Evolutionary conservation across 345 rosid species (phyloP).

Genomic region (Boechera retrofracta): DNA sequence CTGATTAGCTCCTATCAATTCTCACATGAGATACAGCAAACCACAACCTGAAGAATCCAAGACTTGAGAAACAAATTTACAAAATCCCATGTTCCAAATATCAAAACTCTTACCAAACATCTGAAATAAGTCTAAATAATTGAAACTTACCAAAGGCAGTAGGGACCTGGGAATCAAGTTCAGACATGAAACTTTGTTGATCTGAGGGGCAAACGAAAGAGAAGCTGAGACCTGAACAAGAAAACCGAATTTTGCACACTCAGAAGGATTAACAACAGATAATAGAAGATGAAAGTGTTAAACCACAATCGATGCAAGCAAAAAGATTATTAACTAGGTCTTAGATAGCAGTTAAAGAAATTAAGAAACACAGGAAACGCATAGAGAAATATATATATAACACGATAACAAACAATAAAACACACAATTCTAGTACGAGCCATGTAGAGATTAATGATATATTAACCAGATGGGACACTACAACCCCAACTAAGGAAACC

Average conservation of each 20-base stretch:
- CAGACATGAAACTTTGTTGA: slow-evolving; percentile 67
- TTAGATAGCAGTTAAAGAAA: not conserved
- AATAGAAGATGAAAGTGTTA: not conserved
- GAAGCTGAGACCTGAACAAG: slow-evolving; percentile 40
- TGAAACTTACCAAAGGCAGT: slow-evolving; percentile 56
- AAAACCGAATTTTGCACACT: slow-evolving; percentile 13
- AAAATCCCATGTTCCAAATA: not conserved
- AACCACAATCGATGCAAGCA: not conserved
- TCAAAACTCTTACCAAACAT: slow-evolving; percentile 1
- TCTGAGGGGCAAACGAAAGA: slow-evolving; percentile 32
- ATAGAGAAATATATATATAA: not conserved
- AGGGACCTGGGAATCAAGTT: slow-evolving; percentile 59
- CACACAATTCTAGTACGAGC: slow-evolving; percentile 1
- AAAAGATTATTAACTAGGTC: not conserved
- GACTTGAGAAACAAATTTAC: not conserved
- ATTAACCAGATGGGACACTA: not conserved
- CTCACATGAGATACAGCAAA: not conserved
- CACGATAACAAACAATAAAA: not conserved
- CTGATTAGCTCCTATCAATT: slow-evolving; percentile 15
- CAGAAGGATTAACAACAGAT: not conserved
- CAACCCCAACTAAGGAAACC: not conserved
- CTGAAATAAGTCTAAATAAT: not conserved
- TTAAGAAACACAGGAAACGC: not conserved
- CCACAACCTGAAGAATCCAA: not conserved
- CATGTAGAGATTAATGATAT: not conserved